Conservation (phyloP, 1,284 basidiomycete genomes). For the Ustilago vetiveriae region DNA sequence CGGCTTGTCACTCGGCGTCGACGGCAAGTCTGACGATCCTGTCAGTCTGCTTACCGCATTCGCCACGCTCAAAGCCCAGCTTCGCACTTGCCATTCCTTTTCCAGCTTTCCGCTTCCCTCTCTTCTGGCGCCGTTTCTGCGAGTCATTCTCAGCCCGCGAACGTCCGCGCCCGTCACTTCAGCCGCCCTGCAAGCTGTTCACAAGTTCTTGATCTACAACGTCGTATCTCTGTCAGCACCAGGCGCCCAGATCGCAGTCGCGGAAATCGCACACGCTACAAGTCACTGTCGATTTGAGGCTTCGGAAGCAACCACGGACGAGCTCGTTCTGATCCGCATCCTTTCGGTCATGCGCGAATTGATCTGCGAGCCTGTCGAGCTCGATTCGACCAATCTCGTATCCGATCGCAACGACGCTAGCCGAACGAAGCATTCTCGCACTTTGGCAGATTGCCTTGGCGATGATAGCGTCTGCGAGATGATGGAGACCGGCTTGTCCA, state of each 20-base stretch:
- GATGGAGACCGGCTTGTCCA: constrained; percentile 95
- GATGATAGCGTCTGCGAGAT: constrained; percentile 98
- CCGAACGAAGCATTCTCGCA: constrained; percentile 2
- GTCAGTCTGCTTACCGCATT: constrained; percentile 82
- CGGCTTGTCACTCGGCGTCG: constrained; percentile 21
- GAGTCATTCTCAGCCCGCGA: constrained; percentile 88
- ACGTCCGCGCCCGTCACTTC: constrained; percentile 95
- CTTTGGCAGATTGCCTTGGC: constrained; percentile 67
- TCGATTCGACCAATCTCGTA: neutral
- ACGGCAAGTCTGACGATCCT: constrained; percentile 36
- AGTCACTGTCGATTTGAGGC: constrained; percentile 98
- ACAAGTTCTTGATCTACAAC: constrained; percentile 82
- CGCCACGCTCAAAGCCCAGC: constrained; percentile 80
- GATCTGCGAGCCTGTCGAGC: constrained; percentile 73
- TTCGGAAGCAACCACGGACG: constrained; percentile 83
- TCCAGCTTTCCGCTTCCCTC: constrained; percentile 51
- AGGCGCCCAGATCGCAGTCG: constrained; percentile 72
- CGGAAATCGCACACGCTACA: constrained; percentile 85
- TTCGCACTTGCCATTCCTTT: constrained; percentile 66
- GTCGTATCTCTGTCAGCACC: constrained; percentile 72
- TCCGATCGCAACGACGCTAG: neutral
- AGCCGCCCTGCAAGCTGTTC: constrained; percentile 84
- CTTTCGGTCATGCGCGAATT: constrained; percentile 85
- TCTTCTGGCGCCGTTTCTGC: constrained; percentile 75
- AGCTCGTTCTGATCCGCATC: constrained; percentile 91